Base-by-base conservation (phyloP, 441 rosid species). In the Populus tomentosa region DNA sequence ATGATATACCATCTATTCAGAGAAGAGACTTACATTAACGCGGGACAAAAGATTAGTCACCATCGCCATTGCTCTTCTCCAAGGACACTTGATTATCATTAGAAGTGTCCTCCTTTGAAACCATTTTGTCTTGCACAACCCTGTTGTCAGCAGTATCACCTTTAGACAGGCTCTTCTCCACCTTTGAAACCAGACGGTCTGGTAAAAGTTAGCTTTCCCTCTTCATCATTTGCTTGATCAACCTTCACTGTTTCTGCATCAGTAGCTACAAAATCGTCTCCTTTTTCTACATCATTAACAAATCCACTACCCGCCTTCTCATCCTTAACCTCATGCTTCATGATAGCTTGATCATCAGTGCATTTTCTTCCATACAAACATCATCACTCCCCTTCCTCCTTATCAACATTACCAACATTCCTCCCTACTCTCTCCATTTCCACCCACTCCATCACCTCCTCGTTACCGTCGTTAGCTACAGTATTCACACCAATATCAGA, bases 401-500 rank as follows among this genome's bases (percentile, higher is more conserved):
- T 61, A 38, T 70, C 72, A 40, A 81, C 86, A 71, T 70, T 80
- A 30, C 83, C 74, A 76, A 42, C 61, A 79, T 76, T 74, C 61
- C 69, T 70, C 64, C 13, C 69, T 69, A 68, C 13, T 42, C 66
- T 53, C 77, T 50, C 62, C 32, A 66, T 40, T 62, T 40, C 80
- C 72, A 42, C 75, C 38, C 75, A 83, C 67, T 76, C 85, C 70
- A 74, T 50, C 75, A 78, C 59, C 67, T 81, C 86, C 20, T 69
- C 87, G 73, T 78, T 84, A 61, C 75, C 75, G 50, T 78, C 84
- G 46, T 40, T 40, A 63, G 62, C 81, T 38, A 80, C 82, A 69
- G 78, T 70, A 20, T 68, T 79, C 9, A 82, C 89, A 26, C 84
- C 90, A 26, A 80, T 79, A 87, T 91, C 97, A 0, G 92, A 91